Evolutionary conservation across 2,329 filamentous ascomycete species (phyloP).

Genomic region (Penicillium sp.): DNA sequence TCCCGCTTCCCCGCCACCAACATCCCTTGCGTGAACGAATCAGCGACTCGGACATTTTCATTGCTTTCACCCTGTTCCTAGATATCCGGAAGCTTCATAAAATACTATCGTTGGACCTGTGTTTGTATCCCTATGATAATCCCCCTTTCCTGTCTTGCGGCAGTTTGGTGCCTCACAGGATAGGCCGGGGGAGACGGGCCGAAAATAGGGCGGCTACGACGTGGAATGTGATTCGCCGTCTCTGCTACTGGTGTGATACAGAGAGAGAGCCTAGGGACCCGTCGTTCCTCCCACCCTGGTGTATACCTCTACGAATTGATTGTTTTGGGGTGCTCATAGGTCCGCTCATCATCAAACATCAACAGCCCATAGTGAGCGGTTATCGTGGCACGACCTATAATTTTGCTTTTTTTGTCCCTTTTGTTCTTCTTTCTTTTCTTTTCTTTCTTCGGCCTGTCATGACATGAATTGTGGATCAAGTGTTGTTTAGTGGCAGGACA

Average conservation of each 20-base stretch:
- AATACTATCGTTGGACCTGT: constrained; percentile 1
- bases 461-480: background rate
- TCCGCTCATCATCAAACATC: background rate
- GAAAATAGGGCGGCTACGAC: constrained; percentile 11
- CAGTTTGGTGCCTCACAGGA: constrained; percentile 9
- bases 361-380: background rate
- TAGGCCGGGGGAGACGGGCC: constrained; percentile 11
- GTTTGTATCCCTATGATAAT: background rate
- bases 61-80: background rate
- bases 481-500: background rate
- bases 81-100: background rate
- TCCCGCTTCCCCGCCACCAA: constrained; percentile 14
- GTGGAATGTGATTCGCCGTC: constrained; percentile 20
- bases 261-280: constrained; percentile 2
- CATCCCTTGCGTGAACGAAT: constrained; percentile 22
- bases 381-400: background rate
- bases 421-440: background rate
- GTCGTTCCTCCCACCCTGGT: background rate
- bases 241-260: constrained; percentile 8
- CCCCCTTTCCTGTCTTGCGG: constrained; percentile 1
- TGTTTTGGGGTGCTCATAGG: background rate
- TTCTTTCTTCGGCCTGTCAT: background rate
- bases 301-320: background rate
- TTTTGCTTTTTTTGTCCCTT: background rate
- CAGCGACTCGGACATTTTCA: constrained; percentile 6